Base-by-base conservation (phyloP, 148 eudicot species). In the Rhododendron williamsianum region DNA sequence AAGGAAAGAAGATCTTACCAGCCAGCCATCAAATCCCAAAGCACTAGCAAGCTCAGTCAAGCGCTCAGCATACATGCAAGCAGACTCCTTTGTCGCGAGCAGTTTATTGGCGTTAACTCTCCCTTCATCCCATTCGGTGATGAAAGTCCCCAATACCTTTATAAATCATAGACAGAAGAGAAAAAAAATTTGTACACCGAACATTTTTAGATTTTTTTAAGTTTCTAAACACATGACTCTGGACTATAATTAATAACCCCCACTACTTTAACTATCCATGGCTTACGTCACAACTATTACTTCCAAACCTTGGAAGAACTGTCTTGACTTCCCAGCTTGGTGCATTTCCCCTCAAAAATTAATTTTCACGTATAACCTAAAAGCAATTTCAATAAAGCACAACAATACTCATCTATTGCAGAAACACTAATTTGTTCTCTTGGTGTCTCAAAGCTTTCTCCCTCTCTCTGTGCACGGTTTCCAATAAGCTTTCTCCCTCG, bases 11-110 rank as follows among this genome's bases (percentile, higher is more conserved):
- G 80, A 65, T 10, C 41, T 82, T 91, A 96, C 99, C 99, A 96
- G 98, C 99, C 99, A 96, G 5, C 99, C 99, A 90, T 96, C 99
- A 89, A 96, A 96, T 80, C 97, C 97, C 86, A 96, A 89, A 84
- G 92, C 92, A 84, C 85, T 82, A 81, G 99, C 99, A 83, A 96
- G 96, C 87, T 96, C 98, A 27, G 93, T 65, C 90, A 96, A 89
- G 73, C 95, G 90, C 90, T 94, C 98, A 54, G 98, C 99, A 88
- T 94, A 96, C 93, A 88, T 88, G 51, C 86, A 89, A 90, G 95
- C 93, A 86, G 94, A 93, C 56, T 93, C 93, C 88, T 87, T 91
- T 33, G 97, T 90, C 0, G 92, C 81, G 48, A 96, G 88, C 81
- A 96, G 78, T 81, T 91, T 84, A 43, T 91, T 81, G 38, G 94